Evolutionary conservation across 257 asterid genomes (phyloP).

Genomic region (Nicotiana otophora): DNA sequence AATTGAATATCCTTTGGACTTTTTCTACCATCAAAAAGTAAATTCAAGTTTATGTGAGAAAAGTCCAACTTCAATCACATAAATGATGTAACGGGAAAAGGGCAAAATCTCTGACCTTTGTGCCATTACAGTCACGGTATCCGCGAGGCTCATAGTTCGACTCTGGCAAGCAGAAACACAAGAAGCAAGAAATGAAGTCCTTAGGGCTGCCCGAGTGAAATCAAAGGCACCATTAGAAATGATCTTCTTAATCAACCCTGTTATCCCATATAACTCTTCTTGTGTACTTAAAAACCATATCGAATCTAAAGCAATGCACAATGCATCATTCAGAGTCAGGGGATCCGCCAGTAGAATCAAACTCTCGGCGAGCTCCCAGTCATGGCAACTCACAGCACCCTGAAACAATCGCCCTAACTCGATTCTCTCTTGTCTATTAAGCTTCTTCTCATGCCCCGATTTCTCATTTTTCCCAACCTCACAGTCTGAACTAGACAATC

Average conservation of each 20-base stretch:
- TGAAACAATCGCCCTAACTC: conserved; percentile 92
- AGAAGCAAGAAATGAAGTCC: conserved; percentile 98
- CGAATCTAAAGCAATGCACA: conserved; percentile 91
- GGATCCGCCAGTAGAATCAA: conserved; percentile 82
- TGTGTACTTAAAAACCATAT: conserved; percentile 86
- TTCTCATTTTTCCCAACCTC: conserved; percentile 60
- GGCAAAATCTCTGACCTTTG: conserved; percentile 49
- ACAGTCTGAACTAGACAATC: conserved; percentile 56
- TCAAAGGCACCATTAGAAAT: conserved; percentile 86
- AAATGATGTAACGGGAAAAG: background rate
- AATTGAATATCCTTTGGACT: background rate
- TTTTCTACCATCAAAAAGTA: background rate
- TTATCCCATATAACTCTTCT: conserved; percentile 70
- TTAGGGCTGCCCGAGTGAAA: conserved; percentile 87
- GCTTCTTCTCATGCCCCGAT: conserved; percentile 50
- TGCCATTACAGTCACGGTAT: conserved; percentile 97
- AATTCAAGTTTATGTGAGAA: background rate
- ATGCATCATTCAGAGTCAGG: conserved; percentile 87
- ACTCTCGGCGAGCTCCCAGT: conserved; percentile 96
- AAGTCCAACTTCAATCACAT: background rate
- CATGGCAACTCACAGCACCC: conserved; percentile 91
- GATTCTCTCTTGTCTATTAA: conserved; percentile 83
- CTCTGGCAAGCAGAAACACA: conserved; percentile 99
- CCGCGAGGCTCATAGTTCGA: conserved; percentile 93
- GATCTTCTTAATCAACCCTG: conserved; percentile 79